A percentile compares a stretch with the other conserved stretches of the same genome.
Conservation (phyloP, 164 flowering plant genomes). For the Liriodendron chinense region DNA sequence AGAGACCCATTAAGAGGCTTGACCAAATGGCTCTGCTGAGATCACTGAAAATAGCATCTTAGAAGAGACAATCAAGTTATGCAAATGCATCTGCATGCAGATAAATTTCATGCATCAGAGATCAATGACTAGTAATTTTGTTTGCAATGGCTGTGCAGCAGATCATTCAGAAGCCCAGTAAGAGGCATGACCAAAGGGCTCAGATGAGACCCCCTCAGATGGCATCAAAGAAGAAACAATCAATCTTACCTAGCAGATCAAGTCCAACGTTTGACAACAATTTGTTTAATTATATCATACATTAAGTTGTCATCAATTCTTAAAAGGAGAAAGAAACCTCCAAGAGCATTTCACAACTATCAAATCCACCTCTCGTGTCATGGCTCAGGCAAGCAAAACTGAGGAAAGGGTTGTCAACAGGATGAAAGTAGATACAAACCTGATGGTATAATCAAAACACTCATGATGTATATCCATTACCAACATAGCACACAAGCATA, state of each 20-base stretch:
- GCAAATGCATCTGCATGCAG: too few relatives aligned
- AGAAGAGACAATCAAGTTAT: too few relatives aligned
- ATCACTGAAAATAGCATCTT: too few relatives aligned
- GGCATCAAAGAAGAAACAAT: not conserved
- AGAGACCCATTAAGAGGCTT: too few relatives aligned
- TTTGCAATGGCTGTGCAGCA: not conserved
- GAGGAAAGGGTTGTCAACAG: not conserved
- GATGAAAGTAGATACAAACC: not conserved
- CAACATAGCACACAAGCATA: not conserved
- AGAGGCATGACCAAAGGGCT: not conserved
- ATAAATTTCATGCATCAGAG: too few relatives aligned
- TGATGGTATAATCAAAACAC: not conserved
- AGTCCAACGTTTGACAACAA: not conserved
- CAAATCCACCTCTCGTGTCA: not conserved
- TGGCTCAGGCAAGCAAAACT: not conserved
- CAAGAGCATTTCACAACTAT: not conserved
- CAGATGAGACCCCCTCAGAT: not conserved
- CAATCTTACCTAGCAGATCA: not conserved
- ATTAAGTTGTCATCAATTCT: not conserved
- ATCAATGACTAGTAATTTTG: too few relatives aligned
- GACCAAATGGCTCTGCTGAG: too few relatives aligned
- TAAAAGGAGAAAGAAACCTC: not conserved
- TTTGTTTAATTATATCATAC: too few relatives aligned
- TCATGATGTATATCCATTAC: not conserved
- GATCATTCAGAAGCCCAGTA: not conserved